A percentile compares a stretch with the other conserved stretches of the same genome.
Evolutionary conservation across 2,329 filamentous ascomycete genomes (phyloP).

Genomic region (Pseudocercospora fuligena): DNA sequence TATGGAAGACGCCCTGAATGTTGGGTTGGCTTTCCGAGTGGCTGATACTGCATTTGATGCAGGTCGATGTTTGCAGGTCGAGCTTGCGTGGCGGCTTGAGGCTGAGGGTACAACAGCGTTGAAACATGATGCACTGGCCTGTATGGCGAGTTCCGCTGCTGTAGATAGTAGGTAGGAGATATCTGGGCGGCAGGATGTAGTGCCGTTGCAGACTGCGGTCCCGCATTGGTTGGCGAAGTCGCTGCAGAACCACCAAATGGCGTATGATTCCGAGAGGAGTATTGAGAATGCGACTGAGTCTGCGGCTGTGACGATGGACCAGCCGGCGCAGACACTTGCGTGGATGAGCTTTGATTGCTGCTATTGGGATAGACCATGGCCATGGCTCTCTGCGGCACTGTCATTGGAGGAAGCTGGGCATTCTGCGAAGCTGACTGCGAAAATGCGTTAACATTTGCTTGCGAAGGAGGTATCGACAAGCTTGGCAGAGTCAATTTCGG

Average conservation of each 20-base stretch:
- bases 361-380: conserved; percentile 72
- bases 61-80: conserved; percentile 49
- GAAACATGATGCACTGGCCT: conserved; percentile 87
- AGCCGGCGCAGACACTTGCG: conserved; percentile 35
- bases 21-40: conserved; percentile 52
- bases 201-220: conserved; percentile 60
- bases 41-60: conserved; percentile 58
- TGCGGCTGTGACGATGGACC: conserved; percentile 30
- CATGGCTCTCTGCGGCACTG: conserved; percentile 67
- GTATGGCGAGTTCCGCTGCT: conserved; percentile 89
- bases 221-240: conserved; percentile 72
- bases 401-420: conserved; percentile 65
- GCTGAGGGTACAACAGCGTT: conserved; percentile 86
- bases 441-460: conserved; percentile 31
- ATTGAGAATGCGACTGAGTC: conserved; percentile 33
- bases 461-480: conserved; percentile 65
- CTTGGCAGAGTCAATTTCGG: conserved; percentile 72
- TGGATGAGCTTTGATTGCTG: conserved; percentile 56
- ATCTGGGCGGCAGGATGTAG: conserved; percentile 62
- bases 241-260: conserved; percentile 59
- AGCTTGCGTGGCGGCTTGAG: conserved; percentile 74
- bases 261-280: conserved; percentile 56
- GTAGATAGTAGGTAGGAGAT: conserved; percentile 85
- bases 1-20: conserved; percentile 52
- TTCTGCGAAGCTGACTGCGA: conserved; percentile 21